Conservation (phyloP, 352 stramenopile genomes). For the Globisporangium echinulatum region DNA sequence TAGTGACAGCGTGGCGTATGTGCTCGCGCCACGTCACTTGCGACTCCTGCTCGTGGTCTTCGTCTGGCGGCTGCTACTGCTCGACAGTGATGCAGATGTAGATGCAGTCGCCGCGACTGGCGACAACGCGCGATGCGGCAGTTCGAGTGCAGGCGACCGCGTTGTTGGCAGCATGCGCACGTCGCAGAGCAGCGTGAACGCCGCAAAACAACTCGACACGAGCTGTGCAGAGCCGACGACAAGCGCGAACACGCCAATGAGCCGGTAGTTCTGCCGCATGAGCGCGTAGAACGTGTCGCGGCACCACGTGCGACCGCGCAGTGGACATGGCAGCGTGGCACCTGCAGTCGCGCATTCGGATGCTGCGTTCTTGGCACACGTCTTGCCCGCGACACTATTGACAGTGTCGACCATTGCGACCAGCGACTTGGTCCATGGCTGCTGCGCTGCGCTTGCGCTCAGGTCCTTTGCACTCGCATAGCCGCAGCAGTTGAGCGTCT, state of each 20-base stretch:
- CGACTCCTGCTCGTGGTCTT: too few species aligned
- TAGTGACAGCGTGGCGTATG: too few species aligned
- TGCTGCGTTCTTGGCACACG: conserved; percentile 21
- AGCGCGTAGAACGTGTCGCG: conserved; percentile 34
- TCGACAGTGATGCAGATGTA: too few species aligned
- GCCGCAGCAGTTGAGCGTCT: conserved; percentile 48
- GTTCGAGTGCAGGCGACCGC: conserved; percentile 30
- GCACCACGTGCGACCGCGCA: conserved; percentile 35
- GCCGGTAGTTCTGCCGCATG: conserved; percentile 37
- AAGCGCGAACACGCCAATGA: conserved; percentile 40
- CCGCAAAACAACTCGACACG: conserved; percentile 31
- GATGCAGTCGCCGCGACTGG: too few species aligned
- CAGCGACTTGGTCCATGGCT: conserved; percentile 27
- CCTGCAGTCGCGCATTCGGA: conserved; percentile 14
- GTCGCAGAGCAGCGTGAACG: conserved; percentile 61
- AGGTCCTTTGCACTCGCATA: conserved; percentile 28
- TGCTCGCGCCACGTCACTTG: too few species aligned
- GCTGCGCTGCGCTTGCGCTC: conserved; percentile 5
- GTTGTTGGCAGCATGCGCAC: conserved; percentile 28
- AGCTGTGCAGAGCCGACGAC: conserved; percentile 37
- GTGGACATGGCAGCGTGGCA: conserved; percentile 25
- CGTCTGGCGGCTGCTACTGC: too few species aligned
- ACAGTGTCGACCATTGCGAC: conserved; percentile 25
- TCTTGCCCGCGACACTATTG: conserved; percentile 34
- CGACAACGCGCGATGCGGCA: conserved; percentile 14